These are phyloP conservation scores for Cyamopsis tetragonoloba DNA, from an alignment of 306 rosid species.

Conservation along the genomic window DNA sequence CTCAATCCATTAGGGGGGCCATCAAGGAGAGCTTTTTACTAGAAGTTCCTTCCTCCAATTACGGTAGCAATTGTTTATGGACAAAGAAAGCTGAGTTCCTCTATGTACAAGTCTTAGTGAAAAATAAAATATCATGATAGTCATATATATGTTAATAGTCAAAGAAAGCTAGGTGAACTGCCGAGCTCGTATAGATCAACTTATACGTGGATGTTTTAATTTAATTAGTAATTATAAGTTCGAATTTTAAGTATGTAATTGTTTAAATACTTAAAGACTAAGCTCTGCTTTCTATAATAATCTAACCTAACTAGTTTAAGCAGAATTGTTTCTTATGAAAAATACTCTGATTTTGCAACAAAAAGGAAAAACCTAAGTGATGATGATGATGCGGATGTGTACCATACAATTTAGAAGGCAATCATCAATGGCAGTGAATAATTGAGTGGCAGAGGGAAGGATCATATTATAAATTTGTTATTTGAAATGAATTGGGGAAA, in stretches of 20 bases:
- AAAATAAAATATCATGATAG: neutral
- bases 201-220: no score
- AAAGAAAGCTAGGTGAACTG: neutral
- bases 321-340: no score
- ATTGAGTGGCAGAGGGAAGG: conserved; percentile 40
- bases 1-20: neutral
- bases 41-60: neutral
- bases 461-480: conserved; percentile 13
- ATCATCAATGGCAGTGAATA: conserved; percentile 43
- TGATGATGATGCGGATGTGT: conserved; percentile 33
- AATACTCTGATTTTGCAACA: no score
- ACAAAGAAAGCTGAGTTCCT: no score
- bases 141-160: neutral
- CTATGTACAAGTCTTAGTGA: neutral
- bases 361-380: no score
- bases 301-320: no score
- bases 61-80: no score
- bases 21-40: neutral
- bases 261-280: no score
- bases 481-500: conserved; percentile 26
- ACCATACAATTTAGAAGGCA: conserved; percentile 35
- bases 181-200: no score
- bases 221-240: no score
- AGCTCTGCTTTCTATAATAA: no score
- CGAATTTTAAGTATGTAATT: no score